Conservation (phyloP, 2,329 filamentous ascomycete species). For the Cyphellophora europaea region DNA sequence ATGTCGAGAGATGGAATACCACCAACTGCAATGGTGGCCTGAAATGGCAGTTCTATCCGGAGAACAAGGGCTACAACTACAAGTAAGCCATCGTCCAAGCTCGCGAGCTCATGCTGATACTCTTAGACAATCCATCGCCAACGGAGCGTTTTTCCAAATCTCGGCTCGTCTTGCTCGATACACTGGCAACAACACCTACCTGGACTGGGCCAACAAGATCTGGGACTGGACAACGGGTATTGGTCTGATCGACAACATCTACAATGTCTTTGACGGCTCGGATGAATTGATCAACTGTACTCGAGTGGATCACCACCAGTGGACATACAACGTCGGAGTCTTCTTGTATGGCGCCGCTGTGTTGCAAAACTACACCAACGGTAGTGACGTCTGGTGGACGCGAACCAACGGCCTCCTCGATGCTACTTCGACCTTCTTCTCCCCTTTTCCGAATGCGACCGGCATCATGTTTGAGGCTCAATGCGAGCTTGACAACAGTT, state of each 20-base stretch:
- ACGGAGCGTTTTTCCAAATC: slow-evolving; percentile 76
- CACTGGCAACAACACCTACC: slow-evolving; percentile 57
- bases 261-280: slow-evolving; percentile 56
- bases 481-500: slow-evolving; percentile 53
- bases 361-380: slow-evolving; percentile 46
- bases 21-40: slow-evolving; percentile 61
- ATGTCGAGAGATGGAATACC: slow-evolving; percentile 60
- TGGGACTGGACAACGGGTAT: slow-evolving; percentile 53
- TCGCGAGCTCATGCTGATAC: neutral
- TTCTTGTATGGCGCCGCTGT: slow-evolving; percentile 37
- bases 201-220: slow-evolving; percentile 49
- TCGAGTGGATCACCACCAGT: slow-evolving; percentile 52
- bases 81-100: slow-evolving; percentile 36
- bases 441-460: slow-evolving; percentile 27
- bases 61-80: slow-evolving; percentile 71
- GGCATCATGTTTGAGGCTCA: slow-evolving; percentile 56
- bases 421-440: slow-evolving; percentile 41
- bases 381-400: slow-evolving; percentile 42
- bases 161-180: slow-evolving; percentile 62
- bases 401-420: slow-evolving; percentile 49
- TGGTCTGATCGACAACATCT: slow-evolving; percentile 52
- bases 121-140: slow-evolving; percentile 57
- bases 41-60: slow-evolving; percentile 70
- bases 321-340: slow-evolving; percentile 58
- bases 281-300: slow-evolving; percentile 48